phyloP scores from a whole-genome alignment of 1,139 yeast genomes.

The Zygoascus hellenicus region DNA sequence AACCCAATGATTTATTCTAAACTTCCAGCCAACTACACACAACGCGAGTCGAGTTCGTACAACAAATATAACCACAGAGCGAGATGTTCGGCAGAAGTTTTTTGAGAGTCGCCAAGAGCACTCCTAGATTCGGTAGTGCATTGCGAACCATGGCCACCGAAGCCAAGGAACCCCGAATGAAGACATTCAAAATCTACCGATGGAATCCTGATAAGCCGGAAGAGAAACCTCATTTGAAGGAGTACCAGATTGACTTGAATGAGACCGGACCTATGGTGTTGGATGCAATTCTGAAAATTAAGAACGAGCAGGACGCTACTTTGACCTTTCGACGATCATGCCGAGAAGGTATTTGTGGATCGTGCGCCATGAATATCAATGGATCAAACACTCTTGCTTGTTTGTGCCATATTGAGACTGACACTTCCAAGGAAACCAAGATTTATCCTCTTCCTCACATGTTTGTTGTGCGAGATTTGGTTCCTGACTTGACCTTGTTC shows the following conservation, averaged over 20 bases:
- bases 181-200: conserved; percentile 89
- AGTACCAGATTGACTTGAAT: conserved; percentile 78
- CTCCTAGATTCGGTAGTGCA: not conserved
- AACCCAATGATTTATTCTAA: not conserved
- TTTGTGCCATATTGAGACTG: conserved; percentile 85
- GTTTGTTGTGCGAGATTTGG: conserved; percentile 95
- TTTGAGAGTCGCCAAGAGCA: not conserved
- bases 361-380: conserved; percentile 99
- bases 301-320: conserved; percentile 93
- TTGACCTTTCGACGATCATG: conserved; percentile 96
- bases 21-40: not conserved
- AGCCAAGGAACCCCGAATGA: conserved; percentile 46
- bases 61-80: not conserved
- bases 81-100: conserved; percentile 2
- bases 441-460: conserved; percentile 97
- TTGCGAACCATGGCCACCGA: conserved; percentile 21
- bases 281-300: conserved; percentile 90
- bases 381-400: conserved; percentile 97
- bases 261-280: conserved; percentile 97
- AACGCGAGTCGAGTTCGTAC: not conserved
- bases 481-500: conserved; percentile 95
- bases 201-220: conserved; percentile 99
- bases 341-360: conserved; percentile 99
- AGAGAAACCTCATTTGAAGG: conserved; percentile 80
- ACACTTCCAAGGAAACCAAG: conserved; percentile 67